Percentiles rank a stretch among this genome's conserved stretches.
phyloP scores from a whole-genome alignment of 78 protist genomes.

The Dictyostelium intermedium region DNA sequence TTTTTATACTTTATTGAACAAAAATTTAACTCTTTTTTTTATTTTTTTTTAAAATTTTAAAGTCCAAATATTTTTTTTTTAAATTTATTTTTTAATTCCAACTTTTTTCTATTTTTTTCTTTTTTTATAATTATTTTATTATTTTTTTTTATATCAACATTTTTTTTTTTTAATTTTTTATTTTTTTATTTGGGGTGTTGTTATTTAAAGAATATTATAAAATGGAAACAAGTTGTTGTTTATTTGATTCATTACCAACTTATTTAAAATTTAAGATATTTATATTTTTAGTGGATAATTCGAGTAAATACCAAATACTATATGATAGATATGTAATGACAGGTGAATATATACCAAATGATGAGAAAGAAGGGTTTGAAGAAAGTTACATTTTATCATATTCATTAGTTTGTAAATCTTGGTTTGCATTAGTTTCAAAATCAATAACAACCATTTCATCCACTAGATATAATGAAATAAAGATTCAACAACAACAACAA shows the following conservation, averaged over 20 bases:
- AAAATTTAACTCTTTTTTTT: too few species aligned
- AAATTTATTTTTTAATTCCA: too few species aligned
- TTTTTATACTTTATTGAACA: too few species aligned
- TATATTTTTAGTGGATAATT: neutral
- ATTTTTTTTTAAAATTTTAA: too few species aligned
- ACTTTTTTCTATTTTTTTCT: too few species aligned
- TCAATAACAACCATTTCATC: neutral
- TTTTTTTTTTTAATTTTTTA: too few species aligned
- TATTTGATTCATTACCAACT: neutral
- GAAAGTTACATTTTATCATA: neutral
- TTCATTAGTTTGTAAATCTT: neutral
- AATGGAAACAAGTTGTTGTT: neutral
- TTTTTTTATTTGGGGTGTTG: too few species aligned
- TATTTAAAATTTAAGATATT: neutral
- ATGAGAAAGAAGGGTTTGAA: neutral
- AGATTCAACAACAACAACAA: neutral
- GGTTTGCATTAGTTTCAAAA: neutral
- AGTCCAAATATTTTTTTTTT: too few species aligned
- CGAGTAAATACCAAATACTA: neutral
- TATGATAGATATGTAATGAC: neutral
- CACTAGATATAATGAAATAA: neutral
- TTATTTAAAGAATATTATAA: too few species aligned
- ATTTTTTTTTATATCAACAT: too few species aligned
- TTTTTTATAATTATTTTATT: too few species aligned
- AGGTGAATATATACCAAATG: neutral